A percentile compares a stretch with the other conserved stretches of the same genome.
Conservation (phyloP, 2,329 filamentous ascomycete species). For the Penicillium sp. region DNA sequence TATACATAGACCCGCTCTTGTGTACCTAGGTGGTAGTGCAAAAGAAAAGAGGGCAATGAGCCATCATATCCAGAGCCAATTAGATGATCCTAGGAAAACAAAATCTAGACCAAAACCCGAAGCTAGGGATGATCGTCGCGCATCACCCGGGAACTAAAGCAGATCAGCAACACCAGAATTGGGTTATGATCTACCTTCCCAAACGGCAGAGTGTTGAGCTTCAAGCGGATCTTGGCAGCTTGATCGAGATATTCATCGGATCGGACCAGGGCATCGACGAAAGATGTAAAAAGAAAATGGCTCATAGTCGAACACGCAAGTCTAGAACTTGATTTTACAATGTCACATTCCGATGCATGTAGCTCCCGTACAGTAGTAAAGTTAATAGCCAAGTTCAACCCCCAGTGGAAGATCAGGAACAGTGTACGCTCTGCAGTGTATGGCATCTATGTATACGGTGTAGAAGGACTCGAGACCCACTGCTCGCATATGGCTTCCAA, state of each 20-base stretch:
- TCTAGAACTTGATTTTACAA: constrained; percentile 2
- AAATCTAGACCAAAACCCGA: neutral
- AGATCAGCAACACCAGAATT: neutral
- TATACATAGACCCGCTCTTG: too few species aligned
- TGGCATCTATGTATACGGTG: neutral
- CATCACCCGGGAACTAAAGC: neutral
- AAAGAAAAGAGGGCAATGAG: neutral
- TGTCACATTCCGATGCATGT: constrained; percentile 30
- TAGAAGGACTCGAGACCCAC: neutral
- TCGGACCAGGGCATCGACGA: neutral
- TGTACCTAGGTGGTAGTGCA: neutral
- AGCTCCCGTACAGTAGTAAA: constrained; percentile 9
- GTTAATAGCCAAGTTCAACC: neutral
- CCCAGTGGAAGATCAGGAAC: neutral
- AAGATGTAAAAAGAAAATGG: neutral
- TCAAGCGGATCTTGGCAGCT: neutral
- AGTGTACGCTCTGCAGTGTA: neutral
- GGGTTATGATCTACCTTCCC: neutral
- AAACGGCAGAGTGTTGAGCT: neutral
- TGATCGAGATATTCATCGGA: neutral
- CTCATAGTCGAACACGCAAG: neutral
- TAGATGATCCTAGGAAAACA: neutral
- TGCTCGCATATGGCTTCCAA: neutral
- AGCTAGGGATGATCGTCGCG: constrained; percentile 9
- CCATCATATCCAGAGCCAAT: neutral